These are phyloP conservation scores for Graphilbum fragrans DNA, from an alignment of 2,329 filamentous ascomycete genomes.

Conservation along the genomic window DNA sequence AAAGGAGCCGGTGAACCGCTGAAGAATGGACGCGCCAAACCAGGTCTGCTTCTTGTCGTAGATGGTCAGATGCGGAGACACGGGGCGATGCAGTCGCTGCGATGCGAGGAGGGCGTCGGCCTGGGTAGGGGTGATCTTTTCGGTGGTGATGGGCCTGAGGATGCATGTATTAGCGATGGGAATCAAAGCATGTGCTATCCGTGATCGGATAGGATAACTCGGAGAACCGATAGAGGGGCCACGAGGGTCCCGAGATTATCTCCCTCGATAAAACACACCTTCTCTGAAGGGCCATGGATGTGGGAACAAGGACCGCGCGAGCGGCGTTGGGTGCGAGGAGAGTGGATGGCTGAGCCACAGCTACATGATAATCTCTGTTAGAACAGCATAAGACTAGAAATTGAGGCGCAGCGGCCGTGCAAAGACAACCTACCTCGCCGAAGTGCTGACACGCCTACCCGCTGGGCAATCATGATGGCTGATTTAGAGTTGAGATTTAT, in stretches of 20 bases:
- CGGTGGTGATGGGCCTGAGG: slow-evolving; percentile 43
- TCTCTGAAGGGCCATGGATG: slow-evolving; percentile 28
- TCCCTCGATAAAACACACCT: slow-evolving; percentile 23
- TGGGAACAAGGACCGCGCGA: slow-evolving; percentile 29
- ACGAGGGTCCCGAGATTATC: too few species aligned
- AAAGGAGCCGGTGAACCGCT: slow-evolving; percentile 70
- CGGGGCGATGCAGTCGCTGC: slow-evolving; percentile 71
- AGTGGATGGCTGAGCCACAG: slow-evolving; percentile 30
- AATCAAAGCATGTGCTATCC: neutral
- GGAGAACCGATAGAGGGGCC: slow-evolving; percentile 14
- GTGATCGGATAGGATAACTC: too few species aligned
- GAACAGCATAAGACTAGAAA: too few species aligned
- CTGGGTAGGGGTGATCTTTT: slow-evolving; percentile 41
- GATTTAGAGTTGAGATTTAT: slow-evolving; percentile 1
- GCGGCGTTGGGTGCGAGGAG: slow-evolving; percentile 36
- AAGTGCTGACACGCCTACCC: slow-evolving; percentile 45
- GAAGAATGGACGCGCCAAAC: slow-evolving; percentile 59
- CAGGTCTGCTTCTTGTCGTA: slow-evolving; percentile 82
- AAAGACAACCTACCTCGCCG: slow-evolving; percentile 36
- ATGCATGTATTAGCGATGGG: too few species aligned
- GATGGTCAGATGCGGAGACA: slow-evolving; percentile 75
- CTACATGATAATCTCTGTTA: slow-evolving; percentile 5
- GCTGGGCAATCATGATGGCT: slow-evolving; percentile 40
- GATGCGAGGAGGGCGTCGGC: slow-evolving; percentile 57
- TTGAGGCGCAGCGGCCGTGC: neutral